Conservation (phyloP, 2,329 filamentous ascomycete genomes). For the Colletotrichum liriopes region DNA sequence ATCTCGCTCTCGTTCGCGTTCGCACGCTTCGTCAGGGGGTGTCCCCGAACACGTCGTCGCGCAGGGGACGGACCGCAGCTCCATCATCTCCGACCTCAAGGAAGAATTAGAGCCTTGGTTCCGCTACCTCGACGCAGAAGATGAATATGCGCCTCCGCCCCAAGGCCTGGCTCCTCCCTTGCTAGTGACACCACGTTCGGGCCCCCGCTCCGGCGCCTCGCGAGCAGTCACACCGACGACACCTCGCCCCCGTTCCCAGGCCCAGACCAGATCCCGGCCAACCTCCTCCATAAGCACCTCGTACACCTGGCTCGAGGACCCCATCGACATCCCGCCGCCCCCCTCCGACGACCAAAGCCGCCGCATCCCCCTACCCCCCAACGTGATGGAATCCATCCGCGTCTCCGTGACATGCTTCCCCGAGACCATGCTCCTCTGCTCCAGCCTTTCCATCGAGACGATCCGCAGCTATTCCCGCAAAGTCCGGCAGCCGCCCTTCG, state of each 20-base stretch:
- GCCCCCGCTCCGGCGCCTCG: constrained; percentile 10
- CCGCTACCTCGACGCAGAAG: constrained; percentile 41
- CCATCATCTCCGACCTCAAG: constrained; percentile 41
- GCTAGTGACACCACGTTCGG: constrained; percentile 26
- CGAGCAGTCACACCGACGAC: constrained; percentile 12
- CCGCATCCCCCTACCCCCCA: constrained; percentile 64
- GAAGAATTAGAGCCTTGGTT: constrained; percentile 44
- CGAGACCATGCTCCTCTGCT: constrained; percentile 71
- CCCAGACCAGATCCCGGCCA: constrained; percentile 29
- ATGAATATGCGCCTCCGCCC: neutral
- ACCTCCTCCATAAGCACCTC: constrained; percentile 32
- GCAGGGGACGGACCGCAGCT: constrained; percentile 20
- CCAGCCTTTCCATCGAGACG: constrained; percentile 70
- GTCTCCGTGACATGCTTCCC: constrained; percentile 71
- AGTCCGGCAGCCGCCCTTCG: constrained; percentile 57
- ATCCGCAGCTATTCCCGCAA: constrained; percentile 71
- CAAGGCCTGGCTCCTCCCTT: constrained; percentile 29
- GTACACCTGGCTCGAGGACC: constrained; percentile 44
- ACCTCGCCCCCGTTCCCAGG: constrained; percentile 28
- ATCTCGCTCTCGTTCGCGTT: constrained; percentile 24
- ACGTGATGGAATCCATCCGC: constrained; percentile 68
- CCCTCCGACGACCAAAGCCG: constrained; percentile 34
- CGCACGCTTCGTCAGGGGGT: constrained; percentile 9
- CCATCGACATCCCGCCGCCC: constrained; percentile 36
- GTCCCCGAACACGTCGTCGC: constrained; percentile 22